A percentile compares a stretch with the other conserved stretches of the same genome.
Conservation (phyloP, 2,329 filamentous ascomycete species). For the Leptographium lundbergii region DNA sequence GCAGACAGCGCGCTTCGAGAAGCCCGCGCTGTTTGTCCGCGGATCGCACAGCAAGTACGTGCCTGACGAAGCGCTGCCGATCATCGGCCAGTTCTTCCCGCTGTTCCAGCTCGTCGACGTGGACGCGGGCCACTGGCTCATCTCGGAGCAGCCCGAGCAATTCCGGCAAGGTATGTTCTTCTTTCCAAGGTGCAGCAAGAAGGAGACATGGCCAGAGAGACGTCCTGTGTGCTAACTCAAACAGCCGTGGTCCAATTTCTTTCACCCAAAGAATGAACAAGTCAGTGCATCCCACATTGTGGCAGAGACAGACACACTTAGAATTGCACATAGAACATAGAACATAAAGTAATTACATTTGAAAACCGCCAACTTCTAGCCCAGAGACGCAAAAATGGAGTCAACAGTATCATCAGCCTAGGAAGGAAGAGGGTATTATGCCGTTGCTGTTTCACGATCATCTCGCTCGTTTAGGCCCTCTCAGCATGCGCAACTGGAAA, state of each 20-base stretch:
- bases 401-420: neutral
- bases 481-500: slow-evolving; percentile 2
- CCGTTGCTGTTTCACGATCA: neutral
- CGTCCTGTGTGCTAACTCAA: neutral
- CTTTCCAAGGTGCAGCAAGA: neutral
- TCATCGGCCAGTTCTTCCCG: slow-evolving; percentile 73
- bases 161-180: slow-evolving; percentile 60
- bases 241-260: slow-evolving; percentile 23
- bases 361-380: neutral
- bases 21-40: slow-evolving; percentile 68
- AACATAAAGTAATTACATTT: neutral
- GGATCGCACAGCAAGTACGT: slow-evolving; percentile 70
- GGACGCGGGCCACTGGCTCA: slow-evolving; percentile 76
- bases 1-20: slow-evolving; percentile 53
- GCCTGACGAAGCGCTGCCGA: slow-evolving; percentile 65
- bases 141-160: slow-evolving; percentile 72
- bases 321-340: neutral
- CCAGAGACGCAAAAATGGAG: neutral
- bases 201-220: neutral
- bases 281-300: neutral
- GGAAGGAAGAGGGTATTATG: neutral
- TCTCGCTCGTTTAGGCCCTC: neutral
- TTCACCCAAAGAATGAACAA: slow-evolving; percentile 17
- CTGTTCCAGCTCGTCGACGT: slow-evolving; percentile 61
- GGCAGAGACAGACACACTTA: neutral